phyloP scores from a whole-genome alignment of 2,329 filamentous ascomycete species.

The Scedosporium dehoogii region DNA sequence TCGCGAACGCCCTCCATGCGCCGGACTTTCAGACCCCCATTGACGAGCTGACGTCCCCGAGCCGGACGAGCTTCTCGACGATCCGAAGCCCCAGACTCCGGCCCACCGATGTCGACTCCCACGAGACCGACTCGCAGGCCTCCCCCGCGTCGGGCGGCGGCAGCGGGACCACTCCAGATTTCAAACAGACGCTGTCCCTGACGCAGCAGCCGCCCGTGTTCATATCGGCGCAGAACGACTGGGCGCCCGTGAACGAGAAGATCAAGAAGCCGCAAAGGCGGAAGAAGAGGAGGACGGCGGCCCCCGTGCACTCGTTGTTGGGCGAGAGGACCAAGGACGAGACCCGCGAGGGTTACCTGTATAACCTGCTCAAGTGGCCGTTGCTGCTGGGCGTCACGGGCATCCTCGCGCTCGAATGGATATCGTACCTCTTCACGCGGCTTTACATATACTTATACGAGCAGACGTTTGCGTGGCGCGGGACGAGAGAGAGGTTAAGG shows the following conservation, averaged over 20 bases:
- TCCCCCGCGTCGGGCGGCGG: slow-evolving; percentile 11
- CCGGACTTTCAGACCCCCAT: slow-evolving; percentile 63
- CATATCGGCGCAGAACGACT: slow-evolving; percentile 89
- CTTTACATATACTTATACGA: slow-evolving; percentile 91
- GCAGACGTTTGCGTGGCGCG: slow-evolving; percentile 82
- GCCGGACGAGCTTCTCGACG: slow-evolving; percentile 23
- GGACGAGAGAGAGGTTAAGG: slow-evolving; percentile 61
- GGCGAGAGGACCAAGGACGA: slow-evolving; percentile 69
- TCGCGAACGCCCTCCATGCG: slow-evolving; percentile 71
- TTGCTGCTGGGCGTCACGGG: slow-evolving; percentile 54
- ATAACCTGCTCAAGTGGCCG: slow-evolving; percentile 85
- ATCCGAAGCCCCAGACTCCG: slow-evolving; percentile 6
- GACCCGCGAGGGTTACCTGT: slow-evolving; percentile 87
- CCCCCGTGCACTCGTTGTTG: slow-evolving; percentile 21
- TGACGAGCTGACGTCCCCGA: slow-evolving; percentile 38
- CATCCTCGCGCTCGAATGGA: slow-evolving; percentile 12
- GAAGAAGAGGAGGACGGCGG: slow-evolving; percentile 22
- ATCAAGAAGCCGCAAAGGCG: slow-evolving; percentile 30
- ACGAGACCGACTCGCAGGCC: slow-evolving; percentile 27
- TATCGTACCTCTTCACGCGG: slow-evolving; percentile 70
- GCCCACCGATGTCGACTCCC: slow-evolving; percentile 15
- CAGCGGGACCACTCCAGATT: slow-evolving; percentile 25
- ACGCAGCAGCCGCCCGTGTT: slow-evolving; percentile 40
- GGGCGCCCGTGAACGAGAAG: slow-evolving; percentile 76
- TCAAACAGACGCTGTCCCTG: slow-evolving; percentile 27